These are phyloP conservation scores for Liriodendron chinense DNA, from an alignment of 164 flowering plant genomes.

Conservation along the genomic window DNA sequence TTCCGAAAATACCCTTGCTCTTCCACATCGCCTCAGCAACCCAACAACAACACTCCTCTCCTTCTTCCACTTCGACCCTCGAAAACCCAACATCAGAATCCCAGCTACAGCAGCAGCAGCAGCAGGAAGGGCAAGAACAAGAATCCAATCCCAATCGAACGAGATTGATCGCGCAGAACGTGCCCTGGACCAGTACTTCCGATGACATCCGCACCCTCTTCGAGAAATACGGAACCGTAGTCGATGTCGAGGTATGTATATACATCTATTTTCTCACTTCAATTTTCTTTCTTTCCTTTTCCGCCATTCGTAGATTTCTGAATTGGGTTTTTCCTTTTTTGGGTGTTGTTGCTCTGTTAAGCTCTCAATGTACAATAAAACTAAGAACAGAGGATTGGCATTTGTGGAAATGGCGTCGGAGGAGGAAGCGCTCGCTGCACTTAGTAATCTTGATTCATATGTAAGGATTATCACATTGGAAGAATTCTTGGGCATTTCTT, in stretches of 20 bases:
- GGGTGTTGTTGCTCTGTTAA: constrained; percentile 21
- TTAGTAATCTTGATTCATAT: constrained; percentile 53
- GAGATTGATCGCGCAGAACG: constrained; percentile 67
- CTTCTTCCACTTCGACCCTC: background rate
- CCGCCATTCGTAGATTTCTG: constrained; percentile 2
- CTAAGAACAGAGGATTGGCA: constrained; percentile 72
- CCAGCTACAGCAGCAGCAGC: constrained; percentile 5
- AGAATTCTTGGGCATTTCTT: background rate
- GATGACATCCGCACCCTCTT: constrained; percentile 65
- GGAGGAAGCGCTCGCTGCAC: constrained; percentile 74
- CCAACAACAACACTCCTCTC: background rate
- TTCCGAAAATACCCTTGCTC: background rate
- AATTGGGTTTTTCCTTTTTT: constrained; percentile 5
- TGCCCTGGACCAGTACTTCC: constrained; percentile 66
- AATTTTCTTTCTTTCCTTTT: background rate
- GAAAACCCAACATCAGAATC: constrained; percentile 17
- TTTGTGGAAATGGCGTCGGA: constrained; percentile 74
- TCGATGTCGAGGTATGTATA: constrained; percentile 60
- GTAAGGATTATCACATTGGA: constrained; percentile 38
- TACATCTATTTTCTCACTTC: background rate
- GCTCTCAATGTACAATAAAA: constrained; percentile 71
- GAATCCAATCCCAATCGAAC: constrained; percentile 22
- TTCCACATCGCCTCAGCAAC: background rate
- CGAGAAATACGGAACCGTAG: constrained; percentile 64
- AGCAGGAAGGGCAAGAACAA: constrained; percentile 18